Evolutionary conservation across 768 basidiomycete species (phyloP).

Genomic region (Russula ochroleuca): DNA sequence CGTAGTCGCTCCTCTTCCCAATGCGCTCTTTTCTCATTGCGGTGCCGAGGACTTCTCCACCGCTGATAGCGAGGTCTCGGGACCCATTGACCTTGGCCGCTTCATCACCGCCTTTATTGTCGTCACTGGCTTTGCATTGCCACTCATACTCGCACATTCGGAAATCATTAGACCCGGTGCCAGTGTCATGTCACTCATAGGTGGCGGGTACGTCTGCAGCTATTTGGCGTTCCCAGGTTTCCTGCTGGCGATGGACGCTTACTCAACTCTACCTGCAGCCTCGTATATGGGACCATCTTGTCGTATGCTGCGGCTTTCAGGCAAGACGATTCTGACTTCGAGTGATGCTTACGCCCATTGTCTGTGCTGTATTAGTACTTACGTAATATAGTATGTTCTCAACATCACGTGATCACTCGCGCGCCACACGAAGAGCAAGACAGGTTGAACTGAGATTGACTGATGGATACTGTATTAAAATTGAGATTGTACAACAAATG

Average conservation of each 20-base stretch:
- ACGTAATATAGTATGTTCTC: not conserved
- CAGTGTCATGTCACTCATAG: slow-evolving; percentile 90
- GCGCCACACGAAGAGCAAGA: no score
- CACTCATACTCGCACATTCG: slow-evolving; percentile 88
- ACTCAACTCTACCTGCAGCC: slow-evolving; percentile 36
- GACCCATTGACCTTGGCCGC: slow-evolving; percentile 84
- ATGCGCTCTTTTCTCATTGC: slow-evolving; percentile 91
- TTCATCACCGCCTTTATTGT: slow-evolving; percentile 91
- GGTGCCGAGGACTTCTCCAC: slow-evolving; percentile 83
- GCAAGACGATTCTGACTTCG: slow-evolving; percentile 79
- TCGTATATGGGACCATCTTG: slow-evolving; percentile 88
- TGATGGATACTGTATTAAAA: no score
- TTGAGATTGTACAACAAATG: no score
- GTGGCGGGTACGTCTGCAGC: slow-evolving; percentile 66
- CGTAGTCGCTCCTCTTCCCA: slow-evolving; percentile 92
- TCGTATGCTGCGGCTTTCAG: slow-evolving; percentile 82
- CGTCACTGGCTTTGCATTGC: slow-evolving; percentile 89
- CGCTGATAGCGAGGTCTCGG: slow-evolving; percentile 61
- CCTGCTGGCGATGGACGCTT: slow-evolving; percentile 7
- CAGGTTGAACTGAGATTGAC: no score
- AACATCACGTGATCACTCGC: no score
- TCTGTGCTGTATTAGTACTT: slow-evolving; percentile 18
- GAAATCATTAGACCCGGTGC: slow-evolving; percentile 80
- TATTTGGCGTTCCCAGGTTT: not conserved
- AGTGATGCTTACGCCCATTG: slow-evolving; percentile 36